Evolutionary conservation across 2,329 filamentous ascomycete species (phyloP).

Genomic region (Aspergillus fijiensis): DNA sequence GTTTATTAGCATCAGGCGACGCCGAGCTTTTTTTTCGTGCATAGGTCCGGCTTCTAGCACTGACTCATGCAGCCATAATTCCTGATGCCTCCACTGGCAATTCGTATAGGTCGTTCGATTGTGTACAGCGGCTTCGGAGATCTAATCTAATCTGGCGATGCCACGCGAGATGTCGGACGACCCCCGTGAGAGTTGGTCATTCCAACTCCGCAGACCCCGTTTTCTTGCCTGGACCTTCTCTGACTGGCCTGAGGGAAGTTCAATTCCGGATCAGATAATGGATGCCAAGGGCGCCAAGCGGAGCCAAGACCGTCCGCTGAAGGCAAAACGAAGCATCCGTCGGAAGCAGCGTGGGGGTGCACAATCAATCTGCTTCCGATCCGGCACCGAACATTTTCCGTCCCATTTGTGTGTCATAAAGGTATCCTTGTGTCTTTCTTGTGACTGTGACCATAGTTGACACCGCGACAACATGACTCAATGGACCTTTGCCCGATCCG

Average conservation of each 20-base stretch:
- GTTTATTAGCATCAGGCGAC: not conserved
- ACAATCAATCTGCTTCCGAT: not conserved
- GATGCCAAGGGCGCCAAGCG: conserved; percentile 12
- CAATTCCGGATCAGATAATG: conserved; percentile 16
- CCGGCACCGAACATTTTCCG: not conserved
- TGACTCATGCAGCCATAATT: not conserved
- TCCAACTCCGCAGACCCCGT: not conserved
- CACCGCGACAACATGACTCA: not conserved
- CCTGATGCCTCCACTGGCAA: not conserved
- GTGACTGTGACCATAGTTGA: not conserved
- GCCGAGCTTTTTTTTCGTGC: not conserved
- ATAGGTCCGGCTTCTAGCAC: not conserved
- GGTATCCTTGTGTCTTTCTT: not conserved
- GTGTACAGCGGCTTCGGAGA: not conserved
- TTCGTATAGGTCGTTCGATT: not conserved
- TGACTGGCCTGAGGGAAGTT: not conserved
- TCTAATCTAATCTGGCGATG: conserved; percentile 11
- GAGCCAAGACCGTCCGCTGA: conserved; percentile 1
- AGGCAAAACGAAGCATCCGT: not conserved
- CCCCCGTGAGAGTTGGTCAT: not conserved
- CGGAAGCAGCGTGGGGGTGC: not conserved
- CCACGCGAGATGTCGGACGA: not conserved
- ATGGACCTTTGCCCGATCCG: conserved; percentile 13
- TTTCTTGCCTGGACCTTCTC: not conserved
- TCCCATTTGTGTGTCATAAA: not conserved